These are phyloP conservation scores for Penicillium frequentans DNA, from an alignment of 2,329 filamentous ascomycete genomes.

Conservation along the genomic window DNA sequence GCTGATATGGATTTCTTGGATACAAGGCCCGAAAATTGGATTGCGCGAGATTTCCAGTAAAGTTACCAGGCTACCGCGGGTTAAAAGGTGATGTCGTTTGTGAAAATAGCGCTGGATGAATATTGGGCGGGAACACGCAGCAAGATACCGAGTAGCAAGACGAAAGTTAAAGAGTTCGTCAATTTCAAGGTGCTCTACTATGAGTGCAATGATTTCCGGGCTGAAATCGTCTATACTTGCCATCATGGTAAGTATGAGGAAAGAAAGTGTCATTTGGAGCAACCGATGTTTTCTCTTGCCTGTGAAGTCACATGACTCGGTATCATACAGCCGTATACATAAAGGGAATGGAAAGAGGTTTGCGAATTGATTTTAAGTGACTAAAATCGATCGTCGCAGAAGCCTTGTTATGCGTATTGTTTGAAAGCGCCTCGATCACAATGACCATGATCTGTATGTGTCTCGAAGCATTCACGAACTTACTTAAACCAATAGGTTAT, in stretches of 20 bases:
- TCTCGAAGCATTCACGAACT: too few relatives aligned
- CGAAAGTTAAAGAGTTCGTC: neutral
- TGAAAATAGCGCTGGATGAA: neutral
- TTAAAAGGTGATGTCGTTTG: neutral
- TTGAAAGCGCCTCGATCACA: too few relatives aligned
- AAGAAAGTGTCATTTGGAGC: too few relatives aligned
- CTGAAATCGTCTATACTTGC: neutral
- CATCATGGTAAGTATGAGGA: neutral
- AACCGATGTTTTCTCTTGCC: too few relatives aligned
- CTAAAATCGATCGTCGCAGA: too few relatives aligned
- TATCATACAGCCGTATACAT: too few relatives aligned
- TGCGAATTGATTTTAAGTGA: too few relatives aligned
- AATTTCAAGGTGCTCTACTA: neutral
- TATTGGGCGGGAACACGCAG: neutral
- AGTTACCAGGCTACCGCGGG: neutral
- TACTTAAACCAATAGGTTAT: too few relatives aligned
- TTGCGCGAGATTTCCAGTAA: neutral
- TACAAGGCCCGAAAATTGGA: neutral
- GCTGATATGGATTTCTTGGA: neutral
- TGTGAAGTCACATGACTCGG: too few relatives aligned
- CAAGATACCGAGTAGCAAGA: neutral
- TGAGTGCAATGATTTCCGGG: neutral
- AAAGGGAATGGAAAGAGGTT: too few relatives aligned
- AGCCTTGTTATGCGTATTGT: too few relatives aligned
- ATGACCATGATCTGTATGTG: too few relatives aligned